phyloP scores from a whole-genome alignment of 1,284 basidiomycete species.

The Moesziomyces sp. region DNA sequence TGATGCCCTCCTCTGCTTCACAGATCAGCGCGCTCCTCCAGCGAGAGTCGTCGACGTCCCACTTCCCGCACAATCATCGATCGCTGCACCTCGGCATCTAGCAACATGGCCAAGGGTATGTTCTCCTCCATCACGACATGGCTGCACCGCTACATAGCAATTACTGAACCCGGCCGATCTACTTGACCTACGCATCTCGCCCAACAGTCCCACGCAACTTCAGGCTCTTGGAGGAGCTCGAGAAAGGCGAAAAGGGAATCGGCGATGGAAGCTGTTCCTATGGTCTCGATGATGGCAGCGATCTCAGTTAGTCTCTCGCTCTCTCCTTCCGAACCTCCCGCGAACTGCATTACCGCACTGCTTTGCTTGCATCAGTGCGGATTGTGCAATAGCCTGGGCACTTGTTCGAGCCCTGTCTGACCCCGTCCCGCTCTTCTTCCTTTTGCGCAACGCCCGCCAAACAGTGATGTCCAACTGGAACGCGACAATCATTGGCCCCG shows the following conservation, averaged over 20 bases:
- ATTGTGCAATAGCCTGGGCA: neutral
- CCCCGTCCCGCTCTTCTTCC: neutral
- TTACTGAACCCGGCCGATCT: neutral
- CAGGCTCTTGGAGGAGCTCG: slow-evolving; percentile 87
- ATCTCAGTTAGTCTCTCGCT: slow-evolving; percentile 57
- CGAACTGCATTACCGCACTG: too few species aligned
- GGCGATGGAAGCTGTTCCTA: slow-evolving; percentile 97
- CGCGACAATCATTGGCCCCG: slow-evolving; percentile 97
- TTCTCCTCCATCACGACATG: neutral
- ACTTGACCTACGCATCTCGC: neutral
- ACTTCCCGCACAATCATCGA: neutral
- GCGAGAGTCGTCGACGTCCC: neutral
- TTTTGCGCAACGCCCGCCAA: neutral
- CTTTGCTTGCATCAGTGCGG: neutral
- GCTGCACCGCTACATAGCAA: neutral
- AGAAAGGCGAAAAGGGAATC: slow-evolving; percentile 99
- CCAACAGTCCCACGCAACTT: slow-evolving; percentile 91
- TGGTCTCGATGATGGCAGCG: slow-evolving; percentile 71
- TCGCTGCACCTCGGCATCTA: neutral
- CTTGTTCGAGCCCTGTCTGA: neutral
- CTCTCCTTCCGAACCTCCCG: neutral
- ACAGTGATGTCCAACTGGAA: slow-evolving; percentile 92
- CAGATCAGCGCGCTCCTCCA: neutral
- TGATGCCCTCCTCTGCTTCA: neutral
- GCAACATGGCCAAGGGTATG: slow-evolving; percentile 38